phyloP scores from a whole-genome alignment of 2,329 filamentous ascomycete genomes.

The Penicillium sp. region DNA sequence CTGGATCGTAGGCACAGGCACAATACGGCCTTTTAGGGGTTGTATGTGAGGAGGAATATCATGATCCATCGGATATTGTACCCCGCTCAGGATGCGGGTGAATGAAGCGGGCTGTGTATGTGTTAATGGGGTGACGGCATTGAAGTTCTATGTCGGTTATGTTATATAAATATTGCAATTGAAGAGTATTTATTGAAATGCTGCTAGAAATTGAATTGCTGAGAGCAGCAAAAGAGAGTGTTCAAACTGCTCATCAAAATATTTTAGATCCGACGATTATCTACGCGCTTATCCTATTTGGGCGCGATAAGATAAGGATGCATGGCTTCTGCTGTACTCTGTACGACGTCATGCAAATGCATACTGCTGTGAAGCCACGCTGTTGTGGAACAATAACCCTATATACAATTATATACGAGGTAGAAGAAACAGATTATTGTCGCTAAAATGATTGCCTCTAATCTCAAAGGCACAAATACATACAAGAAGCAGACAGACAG shows the following conservation, averaged over 20 bases:
- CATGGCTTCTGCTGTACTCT: too few species aligned
- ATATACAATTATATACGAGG: too few species aligned
- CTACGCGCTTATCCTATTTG: not conserved
- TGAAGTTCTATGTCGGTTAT: not conserved
- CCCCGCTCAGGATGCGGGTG: too few species aligned
- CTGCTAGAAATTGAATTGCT: not conserved
- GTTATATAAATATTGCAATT: not conserved
- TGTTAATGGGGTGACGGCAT: not conserved
- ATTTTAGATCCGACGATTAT: not conserved
- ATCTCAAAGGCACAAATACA: too few species aligned
- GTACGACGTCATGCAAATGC: too few species aligned
- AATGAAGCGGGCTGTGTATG: too few species aligned
- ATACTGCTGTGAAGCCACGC: too few species aligned
- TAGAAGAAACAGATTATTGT: too few species aligned
- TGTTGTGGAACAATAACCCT: too few species aligned
- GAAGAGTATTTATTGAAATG: not conserved
- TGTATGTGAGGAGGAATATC: slow-evolving; percentile 16
- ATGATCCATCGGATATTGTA: slow-evolving; percentile 15
- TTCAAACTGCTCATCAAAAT: not conserved
- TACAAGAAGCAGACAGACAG: too few species aligned
- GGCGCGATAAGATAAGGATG: not conserved
- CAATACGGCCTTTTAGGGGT: slow-evolving; percentile 32
- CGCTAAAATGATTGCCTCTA: too few species aligned
- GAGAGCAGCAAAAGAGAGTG: not conserved
- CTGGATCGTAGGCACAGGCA: slow-evolving; percentile 42